Evolutionary conservation across 2,329 filamentous ascomycete species (phyloP), one percentile per base, ranked within the genome.

Genomic region (Sphaerulina populicola): DNA sequence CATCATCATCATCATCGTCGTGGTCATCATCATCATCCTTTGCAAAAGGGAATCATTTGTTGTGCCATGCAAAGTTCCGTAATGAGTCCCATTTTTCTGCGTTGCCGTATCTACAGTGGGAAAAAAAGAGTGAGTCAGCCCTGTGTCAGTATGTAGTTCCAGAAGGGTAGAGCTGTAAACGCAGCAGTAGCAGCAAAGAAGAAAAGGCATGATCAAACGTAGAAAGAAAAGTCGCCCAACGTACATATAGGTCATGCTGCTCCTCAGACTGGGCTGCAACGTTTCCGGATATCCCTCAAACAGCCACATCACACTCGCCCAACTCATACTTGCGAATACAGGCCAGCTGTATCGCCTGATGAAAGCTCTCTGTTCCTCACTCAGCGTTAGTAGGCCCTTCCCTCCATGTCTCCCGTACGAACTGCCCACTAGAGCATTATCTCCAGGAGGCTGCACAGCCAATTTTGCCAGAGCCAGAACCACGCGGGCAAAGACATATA

Each of bases 191-290:
- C 14, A 23, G 31, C 21, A 49, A 14, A 42, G n/a, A 18, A 50
- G n/a, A 51, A 51, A 47, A 43, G 50, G 21, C 40, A 21, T 48
- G 42, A 46, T 36, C 48, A 49, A 45, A 53, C 46, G 15, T 27
- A 38, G 53, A 37, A 52, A 44, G 39, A 49, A 44, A 57, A 47
- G 50, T 47, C 11, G 3, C 10, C 36, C 39, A 35, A 77, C 80
- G 66, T 91, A 98, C 75, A 98, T 95, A 66, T 98, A 98, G 62
- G 81, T 87, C 93, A 98, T 98, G 74, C 89, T 96, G 71, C 83
- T 90, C 68, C 88, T 80, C 75, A 98, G 72, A 69, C 90, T 96
- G 54, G 83, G 81, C 77, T 96, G 93, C 66, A 98, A 78, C 51
- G 86, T 88, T 63, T 94, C 88, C 4, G 93, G 89, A 72, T 97